Percentiles rank a stretch among this genome's conserved stretches.
phyloP scores from a whole-genome alignment of 2,329 filamentous ascomycete genomes.

The Neofusicoccum ribis region DNA sequence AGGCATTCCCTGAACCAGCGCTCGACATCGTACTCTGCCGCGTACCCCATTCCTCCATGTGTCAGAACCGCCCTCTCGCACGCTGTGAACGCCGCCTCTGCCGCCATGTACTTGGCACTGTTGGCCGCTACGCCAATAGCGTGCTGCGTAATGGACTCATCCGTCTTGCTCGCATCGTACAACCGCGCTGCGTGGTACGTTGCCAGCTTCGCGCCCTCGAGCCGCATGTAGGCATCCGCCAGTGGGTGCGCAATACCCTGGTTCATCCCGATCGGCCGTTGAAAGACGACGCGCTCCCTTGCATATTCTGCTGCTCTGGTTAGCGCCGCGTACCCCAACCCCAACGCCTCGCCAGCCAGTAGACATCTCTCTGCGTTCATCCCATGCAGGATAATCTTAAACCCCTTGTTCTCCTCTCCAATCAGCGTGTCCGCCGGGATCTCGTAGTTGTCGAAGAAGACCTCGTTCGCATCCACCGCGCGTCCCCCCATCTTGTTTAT shows the following conservation, averaged over 20 bases:
- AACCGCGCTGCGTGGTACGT: slow-evolving; percentile 62
- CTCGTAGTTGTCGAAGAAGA: slow-evolving; percentile 80
- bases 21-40: slow-evolving; percentile 63
- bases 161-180: slow-evolving; percentile 53
- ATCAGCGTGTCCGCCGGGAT: slow-evolving; percentile 66
- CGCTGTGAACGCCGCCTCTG: slow-evolving; percentile 61
- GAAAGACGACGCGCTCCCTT: slow-evolving; percentile 54
- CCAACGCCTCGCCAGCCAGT: slow-evolving; percentile 73
- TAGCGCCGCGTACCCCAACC: slow-evolving; percentile 71
- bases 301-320: slow-evolving; percentile 48
- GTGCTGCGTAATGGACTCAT: slow-evolving; percentile 44
- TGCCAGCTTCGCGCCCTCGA: slow-evolving; percentile 61
- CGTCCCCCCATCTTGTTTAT: slow-evolving; percentile 87
- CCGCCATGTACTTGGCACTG: slow-evolving; percentile 59
- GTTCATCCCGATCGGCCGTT: slow-evolving; percentile 59
- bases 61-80: slow-evolving; percentile 59
- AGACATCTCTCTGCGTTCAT: slow-evolving; percentile 53
- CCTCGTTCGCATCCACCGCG: slow-evolving; percentile 81
- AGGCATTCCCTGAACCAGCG: slow-evolving; percentile 60
- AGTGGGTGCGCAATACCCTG: slow-evolving; percentile 62
- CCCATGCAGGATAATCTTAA: slow-evolving; percentile 63
- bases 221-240: slow-evolving; percentile 60
- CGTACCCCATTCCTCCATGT: slow-evolving; percentile 65
- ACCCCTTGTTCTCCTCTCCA: slow-evolving; percentile 72
- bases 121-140: slow-evolving; percentile 58